Conservation (phyloP, 2,329 filamentous ascomycete genomes). For the Graphiopsis chlorocephala region DNA sequence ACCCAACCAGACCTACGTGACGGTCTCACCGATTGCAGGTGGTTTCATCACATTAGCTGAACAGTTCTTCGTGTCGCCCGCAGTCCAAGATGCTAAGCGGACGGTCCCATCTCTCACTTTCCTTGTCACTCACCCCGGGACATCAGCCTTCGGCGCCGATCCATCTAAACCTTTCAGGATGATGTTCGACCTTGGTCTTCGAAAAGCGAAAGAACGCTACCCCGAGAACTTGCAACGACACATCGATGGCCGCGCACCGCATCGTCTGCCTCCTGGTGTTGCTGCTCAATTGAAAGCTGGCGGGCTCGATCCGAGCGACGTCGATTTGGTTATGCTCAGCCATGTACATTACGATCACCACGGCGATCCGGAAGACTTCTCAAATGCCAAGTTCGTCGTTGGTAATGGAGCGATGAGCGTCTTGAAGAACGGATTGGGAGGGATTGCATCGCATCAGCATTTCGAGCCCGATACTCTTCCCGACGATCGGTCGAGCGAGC, state of each 20-base stretch:
- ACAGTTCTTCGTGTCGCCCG: slow-evolving; percentile 32
- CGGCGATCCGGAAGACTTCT: slow-evolving; percentile 55
- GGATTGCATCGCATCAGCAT: slow-evolving; percentile 36
- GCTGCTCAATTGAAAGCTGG: slow-evolving; percentile 38
- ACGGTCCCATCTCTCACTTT: slow-evolving; percentile 56
- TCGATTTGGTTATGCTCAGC: slow-evolving; percentile 47
- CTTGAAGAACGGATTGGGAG: slow-evolving; percentile 33
- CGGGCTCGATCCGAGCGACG: slow-evolving; percentile 36
- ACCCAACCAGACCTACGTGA: slow-evolving; percentile 28
- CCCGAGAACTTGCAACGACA: slow-evolving; percentile 45
- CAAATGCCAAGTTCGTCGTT: slow-evolving; percentile 49
- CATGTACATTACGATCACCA: slow-evolving; percentile 59
- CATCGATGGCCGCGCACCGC: slow-evolving; percentile 46
- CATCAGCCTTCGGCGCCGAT: slow-evolving; percentile 16
- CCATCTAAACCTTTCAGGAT: slow-evolving; percentile 35
- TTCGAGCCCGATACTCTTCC: slow-evolving; percentile 48
- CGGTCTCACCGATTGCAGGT: slow-evolving; percentile 31
- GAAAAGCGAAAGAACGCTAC: slow-evolving; percentile 46
- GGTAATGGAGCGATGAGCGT: slow-evolving; percentile 48
- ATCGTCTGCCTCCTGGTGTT: slow-evolving; percentile 45
- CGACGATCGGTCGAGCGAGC: slow-evolving; percentile 41
- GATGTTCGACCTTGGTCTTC: slow-evolving; percentile 56
- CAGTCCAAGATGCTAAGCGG: slow-evolving; percentile 41
- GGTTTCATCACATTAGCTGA: slow-evolving; percentile 33
- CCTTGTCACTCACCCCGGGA: slow-evolving; percentile 48